phyloP scores from a whole-genome alignment of 208 protist species.

The Acanthamoeba sp. region DNA sequence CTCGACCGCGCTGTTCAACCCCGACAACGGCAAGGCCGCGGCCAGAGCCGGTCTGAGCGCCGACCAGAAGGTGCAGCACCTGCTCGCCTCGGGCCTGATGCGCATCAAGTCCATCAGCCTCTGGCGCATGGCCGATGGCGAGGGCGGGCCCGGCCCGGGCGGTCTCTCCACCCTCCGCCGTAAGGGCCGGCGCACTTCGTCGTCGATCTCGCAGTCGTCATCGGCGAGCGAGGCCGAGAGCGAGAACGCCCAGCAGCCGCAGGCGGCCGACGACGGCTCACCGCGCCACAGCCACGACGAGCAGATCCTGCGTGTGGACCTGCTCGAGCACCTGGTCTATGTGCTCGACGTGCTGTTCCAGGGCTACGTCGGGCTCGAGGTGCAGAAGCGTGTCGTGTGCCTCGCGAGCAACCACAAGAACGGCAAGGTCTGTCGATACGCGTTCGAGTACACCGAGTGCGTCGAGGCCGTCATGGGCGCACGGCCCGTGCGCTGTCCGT shows the following conservation, averaged over 20 bases:
- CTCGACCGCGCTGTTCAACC: neutral
- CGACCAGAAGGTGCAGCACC: neutral
- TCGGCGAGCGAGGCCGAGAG: conserved; percentile 2
- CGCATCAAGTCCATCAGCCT: conserved; percentile 25
- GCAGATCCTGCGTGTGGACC: neutral
- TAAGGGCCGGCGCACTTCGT: neutral
- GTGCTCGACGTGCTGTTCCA: conserved; percentile 53
- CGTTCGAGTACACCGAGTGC: conserved; percentile 21
- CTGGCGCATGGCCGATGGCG: neutral
- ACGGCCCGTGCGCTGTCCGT: neutral
- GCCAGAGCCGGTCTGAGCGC: neutral
- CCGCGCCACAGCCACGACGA: neutral
- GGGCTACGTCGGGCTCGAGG: conserved; percentile 18
- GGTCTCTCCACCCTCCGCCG: neutral
- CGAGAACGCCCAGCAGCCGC: neutral
- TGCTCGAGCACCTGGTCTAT: conserved; percentile 43
- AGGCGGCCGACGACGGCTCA: neutral
- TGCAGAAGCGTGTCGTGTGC: conserved; percentile 19
- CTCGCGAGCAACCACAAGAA: neutral
- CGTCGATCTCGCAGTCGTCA: neutral
- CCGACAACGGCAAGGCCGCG: neutral
- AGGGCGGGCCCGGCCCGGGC: neutral
- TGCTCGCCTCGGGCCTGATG: neutral
- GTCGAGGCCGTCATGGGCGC: conserved; percentile 23
- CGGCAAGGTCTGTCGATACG: neutral